Base-by-base conservation (phyloP, 805 yeast genomes). In the Metschnikowia chrysomelidarum region DNA sequence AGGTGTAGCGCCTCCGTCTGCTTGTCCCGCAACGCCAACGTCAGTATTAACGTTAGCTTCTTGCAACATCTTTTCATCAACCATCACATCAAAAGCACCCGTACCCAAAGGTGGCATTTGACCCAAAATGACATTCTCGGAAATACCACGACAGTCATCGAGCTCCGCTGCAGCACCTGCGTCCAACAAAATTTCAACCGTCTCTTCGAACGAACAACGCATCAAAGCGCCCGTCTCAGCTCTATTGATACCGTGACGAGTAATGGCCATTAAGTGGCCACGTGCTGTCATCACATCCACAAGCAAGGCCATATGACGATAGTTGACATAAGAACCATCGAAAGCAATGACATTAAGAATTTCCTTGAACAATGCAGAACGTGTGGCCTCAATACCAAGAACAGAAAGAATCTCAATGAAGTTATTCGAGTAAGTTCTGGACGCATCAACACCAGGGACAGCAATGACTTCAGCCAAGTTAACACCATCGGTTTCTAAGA, bases 191-290 rank as follows among this genome's bases (percentile, higher is more conserved):
- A 93, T 93, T 67, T 93, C 99, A 26, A 93, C 99, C 6, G 99
- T 93, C 64, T 93, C 99, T 68, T 93, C 99, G 71, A 93, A 93
- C 27, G 98, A 91, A 71, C 97, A 93, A 67, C 99, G 80, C 99
- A 93, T 93, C 57, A 93, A 75, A 2, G 98, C 98, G 67, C 99
- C 99, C 19, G 99, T 93, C 49, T 93, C 96, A 24, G 95, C 85
- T 68, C 99, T 82, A 66, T 93, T 93, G 66, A 93, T 91, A 76
- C 99, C 99, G 59, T 93, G 98, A 76, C 99, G 94, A 27, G 98
- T 91, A 54, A 93, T 89, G 25, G 99, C 98, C 86, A 94, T 91
- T 63, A 93, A 73, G 58, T 91, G 96, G 56, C 99, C 99, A 57
- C 96, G 82, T 24, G 95, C 86, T 2, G 99, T 93, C 99, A 93